These are phyloP conservation scores for Talaromyces verruculosus DNA, from an alignment of 2,329 filamentous ascomycete species.

Conservation along the genomic window DNA sequence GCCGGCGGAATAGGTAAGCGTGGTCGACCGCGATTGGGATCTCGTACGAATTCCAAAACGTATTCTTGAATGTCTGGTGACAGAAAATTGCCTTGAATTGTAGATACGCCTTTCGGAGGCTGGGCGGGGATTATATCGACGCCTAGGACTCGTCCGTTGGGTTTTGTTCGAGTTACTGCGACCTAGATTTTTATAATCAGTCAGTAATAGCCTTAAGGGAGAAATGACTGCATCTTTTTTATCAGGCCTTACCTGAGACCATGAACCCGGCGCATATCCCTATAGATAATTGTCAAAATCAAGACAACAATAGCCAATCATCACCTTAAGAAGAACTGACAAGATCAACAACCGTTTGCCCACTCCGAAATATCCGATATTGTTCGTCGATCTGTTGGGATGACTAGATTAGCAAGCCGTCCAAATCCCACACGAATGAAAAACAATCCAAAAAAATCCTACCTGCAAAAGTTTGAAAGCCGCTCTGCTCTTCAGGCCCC, in stretches of 20 bases:
- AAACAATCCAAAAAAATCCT: constrained; percentile 10
- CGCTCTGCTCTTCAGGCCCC: constrained; percentile 82
- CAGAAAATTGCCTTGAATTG: constrained; percentile 92
- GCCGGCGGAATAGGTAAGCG: constrained; percentile 26
- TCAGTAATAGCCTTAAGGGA: background rate
- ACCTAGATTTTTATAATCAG: constrained; percentile 56
- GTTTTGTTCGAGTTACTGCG: constrained; percentile 73
- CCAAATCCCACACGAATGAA: constrained; percentile 1
- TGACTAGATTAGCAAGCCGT: constrained; percentile 1
- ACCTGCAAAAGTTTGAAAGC: constrained; percentile 92
- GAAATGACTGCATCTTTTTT: background rate
- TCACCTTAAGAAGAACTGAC: constrained; percentile 46
- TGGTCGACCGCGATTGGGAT: constrained; percentile 60
- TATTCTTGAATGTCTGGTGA: constrained; percentile 70
- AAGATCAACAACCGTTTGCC: constrained; percentile 86
- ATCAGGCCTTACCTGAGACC: constrained; percentile 53
- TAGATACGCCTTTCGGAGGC: constrained; percentile 86
- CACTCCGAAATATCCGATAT: constrained; percentile 73
- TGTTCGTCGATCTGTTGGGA: constrained; percentile 68
- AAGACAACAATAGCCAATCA: background rate
- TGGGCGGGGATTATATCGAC: constrained; percentile 93
- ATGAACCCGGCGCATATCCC: constrained; percentile 58
- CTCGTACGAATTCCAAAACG: constrained; percentile 72
- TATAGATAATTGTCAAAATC: constrained; percentile 25
- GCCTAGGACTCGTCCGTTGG: constrained; percentile 76